These are phyloP conservation scores for Beta corolliflora DNA, from an alignment of 179 eudicot genomes.

Conservation along the genomic window DNA sequence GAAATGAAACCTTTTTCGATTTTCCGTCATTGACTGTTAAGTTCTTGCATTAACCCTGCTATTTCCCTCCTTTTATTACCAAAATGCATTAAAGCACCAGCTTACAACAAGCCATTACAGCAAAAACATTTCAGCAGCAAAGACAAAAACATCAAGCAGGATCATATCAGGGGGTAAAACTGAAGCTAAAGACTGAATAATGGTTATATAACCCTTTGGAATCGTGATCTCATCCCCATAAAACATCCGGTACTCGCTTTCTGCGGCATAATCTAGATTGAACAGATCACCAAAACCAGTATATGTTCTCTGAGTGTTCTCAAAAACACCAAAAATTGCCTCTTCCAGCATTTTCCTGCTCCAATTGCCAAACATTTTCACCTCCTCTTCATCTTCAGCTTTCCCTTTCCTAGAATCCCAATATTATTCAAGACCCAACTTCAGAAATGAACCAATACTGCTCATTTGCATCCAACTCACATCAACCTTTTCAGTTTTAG, in stretches of 20 bases:
- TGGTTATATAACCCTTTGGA: conserved; percentile 70
- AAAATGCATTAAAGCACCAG: no score
- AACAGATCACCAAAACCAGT: conserved; percentile 76
- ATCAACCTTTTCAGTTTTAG: conserved; percentile 38
- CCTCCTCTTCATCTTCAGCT: conserved; percentile 14
- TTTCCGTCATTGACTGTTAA: no score
- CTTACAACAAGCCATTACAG: no score
- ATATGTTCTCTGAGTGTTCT: conserved; percentile 80
- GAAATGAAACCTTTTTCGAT: no score
- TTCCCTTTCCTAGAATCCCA: conserved; percentile 31
- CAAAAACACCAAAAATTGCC: conserved; percentile 66
- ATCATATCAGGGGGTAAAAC: conserved; percentile 68
- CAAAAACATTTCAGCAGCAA: no score
- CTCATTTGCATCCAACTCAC: conserved; percentile 32
- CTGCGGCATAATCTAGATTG: conserved; percentile 69
- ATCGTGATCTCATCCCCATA: conserved; percentile 89
- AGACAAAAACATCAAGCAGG: no score
- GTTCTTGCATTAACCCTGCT: no score
- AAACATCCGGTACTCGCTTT: conserved; percentile 80
- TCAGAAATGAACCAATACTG: conserved; percentile 67
- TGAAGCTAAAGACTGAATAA: conserved; percentile 71
- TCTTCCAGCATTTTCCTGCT: conserved; percentile 52
- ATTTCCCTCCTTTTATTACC: no score
- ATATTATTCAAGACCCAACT: conserved; percentile 53
- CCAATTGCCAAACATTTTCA: conserved; percentile 47